Evolutionary conservation across 2,329 filamentous ascomycete genomes (phyloP).

Genomic region (Aspergillus novoparasiticus): DNA sequence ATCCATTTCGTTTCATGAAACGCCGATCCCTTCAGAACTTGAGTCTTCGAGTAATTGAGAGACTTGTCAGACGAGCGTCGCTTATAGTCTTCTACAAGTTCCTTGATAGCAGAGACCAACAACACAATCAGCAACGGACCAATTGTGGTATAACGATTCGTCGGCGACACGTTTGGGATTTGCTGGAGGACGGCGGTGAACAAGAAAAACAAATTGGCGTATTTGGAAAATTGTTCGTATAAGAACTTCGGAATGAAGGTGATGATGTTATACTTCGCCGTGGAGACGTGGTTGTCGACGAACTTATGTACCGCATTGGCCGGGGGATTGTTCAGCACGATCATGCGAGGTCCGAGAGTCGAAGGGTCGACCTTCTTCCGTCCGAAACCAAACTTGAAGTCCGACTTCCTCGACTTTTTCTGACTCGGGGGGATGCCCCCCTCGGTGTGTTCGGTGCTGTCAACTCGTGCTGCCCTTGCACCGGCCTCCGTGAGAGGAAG

Average conservation of each 20-base stretch:
- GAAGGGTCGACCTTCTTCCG: constrained; percentile 83
- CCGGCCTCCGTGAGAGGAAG: constrained; percentile 83
- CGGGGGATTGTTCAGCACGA: constrained; percentile 93
- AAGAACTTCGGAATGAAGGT: constrained; percentile 97
- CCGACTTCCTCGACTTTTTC: constrained; percentile 69
- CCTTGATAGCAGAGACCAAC: constrained; percentile 92
- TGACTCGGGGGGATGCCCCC: constrained; percentile 41
- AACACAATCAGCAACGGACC: constrained; percentile 89
- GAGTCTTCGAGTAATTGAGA: constrained; percentile 84
- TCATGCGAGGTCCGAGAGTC: constrained; percentile 86
- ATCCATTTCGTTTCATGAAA: constrained; percentile 94
- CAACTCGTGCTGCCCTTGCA: constrained; percentile 51
- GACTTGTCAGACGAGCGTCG: constrained; percentile 82
- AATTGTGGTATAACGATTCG: constrained; percentile 94
- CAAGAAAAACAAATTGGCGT: constrained; percentile 98
- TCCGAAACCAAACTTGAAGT: constrained; percentile 92
- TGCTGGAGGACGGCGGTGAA: constrained; percentile 95
- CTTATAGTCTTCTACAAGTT: constrained; percentile 90
- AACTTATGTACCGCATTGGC: constrained; percentile 89
- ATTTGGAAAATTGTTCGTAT: constrained; percentile 98
- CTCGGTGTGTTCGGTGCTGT: constrained; percentile 48
- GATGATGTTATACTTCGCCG: constrained; percentile 91
- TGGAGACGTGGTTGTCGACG: constrained; percentile 95
- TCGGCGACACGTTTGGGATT: constrained; percentile 91
- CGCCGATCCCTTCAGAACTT: constrained; percentile 76